Conservation (phyloP, 1,284 basidiomycete species). For the Inonotus obliquus region DNA sequence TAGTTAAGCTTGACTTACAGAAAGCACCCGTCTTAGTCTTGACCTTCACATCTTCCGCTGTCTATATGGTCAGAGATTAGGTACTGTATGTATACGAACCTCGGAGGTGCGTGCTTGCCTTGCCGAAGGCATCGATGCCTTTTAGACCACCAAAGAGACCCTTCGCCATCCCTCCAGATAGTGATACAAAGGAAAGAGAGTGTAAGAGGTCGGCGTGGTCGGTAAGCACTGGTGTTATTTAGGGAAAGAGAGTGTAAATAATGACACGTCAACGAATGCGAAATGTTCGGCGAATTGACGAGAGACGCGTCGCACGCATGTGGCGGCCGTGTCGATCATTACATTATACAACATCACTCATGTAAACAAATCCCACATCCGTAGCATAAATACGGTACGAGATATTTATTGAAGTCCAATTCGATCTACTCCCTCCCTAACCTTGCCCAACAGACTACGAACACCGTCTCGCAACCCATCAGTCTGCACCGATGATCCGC, state of each 20-base stretch:
- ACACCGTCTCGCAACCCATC: conserved; percentile 84
- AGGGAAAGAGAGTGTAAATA: background rate
- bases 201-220: background rate
- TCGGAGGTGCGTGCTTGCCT: conserved; percentile 51
- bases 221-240: background rate
- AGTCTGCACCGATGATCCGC: conserved; percentile 66
- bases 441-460: conserved; percentile 79
- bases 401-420: conserved; percentile 36
- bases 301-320: background rate
- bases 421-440: conserved; percentile 83
- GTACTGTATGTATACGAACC: conserved; percentile 17
- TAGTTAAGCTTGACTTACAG: conserved; percentile 45
- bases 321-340: background rate
- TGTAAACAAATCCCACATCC: no score
- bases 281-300: conserved; percentile 4
- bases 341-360: no score
- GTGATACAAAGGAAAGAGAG: conserved; percentile 27
- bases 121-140: conserved; percentile 96
- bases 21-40: conserved; percentile 92
- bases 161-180: conserved; percentile 55
- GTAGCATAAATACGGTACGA: background rate
- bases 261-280: conserved; percentile 8
- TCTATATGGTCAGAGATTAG: conserved; percentile 44
- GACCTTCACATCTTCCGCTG: conserved; percentile 96
- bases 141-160: conserved; percentile 63